Evolutionary conservation across 2,329 filamentous ascomycete species (phyloP).

Genomic region (Aschersonia sp.): DNA sequence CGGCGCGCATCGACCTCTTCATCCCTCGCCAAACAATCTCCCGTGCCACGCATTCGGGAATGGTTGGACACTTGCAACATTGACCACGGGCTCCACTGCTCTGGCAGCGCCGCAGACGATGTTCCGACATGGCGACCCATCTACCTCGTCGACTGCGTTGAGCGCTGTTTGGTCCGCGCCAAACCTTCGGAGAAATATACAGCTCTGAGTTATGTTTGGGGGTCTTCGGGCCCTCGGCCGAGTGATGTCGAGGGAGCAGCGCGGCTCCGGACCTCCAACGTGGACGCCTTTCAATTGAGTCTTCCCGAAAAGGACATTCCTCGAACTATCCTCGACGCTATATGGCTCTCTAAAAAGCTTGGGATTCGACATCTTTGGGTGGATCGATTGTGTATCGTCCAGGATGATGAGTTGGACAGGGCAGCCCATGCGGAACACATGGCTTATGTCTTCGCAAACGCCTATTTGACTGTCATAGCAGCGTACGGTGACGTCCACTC

Average conservation of each 20-base stretch:
- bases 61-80: slow-evolving; percentile 28
- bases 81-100: slow-evolving; percentile 27
- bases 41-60: slow-evolving; percentile 22
- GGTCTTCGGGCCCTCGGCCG: slow-evolving; percentile 12
- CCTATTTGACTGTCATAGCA: slow-evolving; percentile 28
- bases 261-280: slow-evolving; percentile 20
- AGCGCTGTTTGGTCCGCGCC: slow-evolving; percentile 22
- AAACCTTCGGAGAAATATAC: slow-evolving; percentile 25
- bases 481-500: slow-evolving; percentile 23
- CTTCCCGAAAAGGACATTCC: slow-evolving; percentile 24
- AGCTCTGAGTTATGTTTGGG: slow-evolving; percentile 32
- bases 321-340: slow-evolving; percentile 27
- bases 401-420: slow-evolving; percentile 25
- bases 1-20: slow-evolving; percentile 16
- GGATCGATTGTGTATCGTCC: slow-evolving; percentile 29
- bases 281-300: slow-evolving; percentile 19
- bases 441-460: slow-evolving; percentile 29
- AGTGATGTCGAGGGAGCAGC: slow-evolving; percentile 11
- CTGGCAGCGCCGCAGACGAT: slow-evolving; percentile 10
- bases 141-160: slow-evolving; percentile 26
- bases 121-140: slow-evolving; percentile 21
- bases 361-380: slow-evolving; percentile 30
- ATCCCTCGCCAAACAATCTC: slow-evolving; percentile 16
- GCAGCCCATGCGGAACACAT: slow-evolving; percentile 27
- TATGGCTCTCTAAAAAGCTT: slow-evolving; percentile 28